Evolutionary conservation across 1,139 yeast species (phyloP).

Genomic region (Blastobotrys illinoisensis): DNA sequence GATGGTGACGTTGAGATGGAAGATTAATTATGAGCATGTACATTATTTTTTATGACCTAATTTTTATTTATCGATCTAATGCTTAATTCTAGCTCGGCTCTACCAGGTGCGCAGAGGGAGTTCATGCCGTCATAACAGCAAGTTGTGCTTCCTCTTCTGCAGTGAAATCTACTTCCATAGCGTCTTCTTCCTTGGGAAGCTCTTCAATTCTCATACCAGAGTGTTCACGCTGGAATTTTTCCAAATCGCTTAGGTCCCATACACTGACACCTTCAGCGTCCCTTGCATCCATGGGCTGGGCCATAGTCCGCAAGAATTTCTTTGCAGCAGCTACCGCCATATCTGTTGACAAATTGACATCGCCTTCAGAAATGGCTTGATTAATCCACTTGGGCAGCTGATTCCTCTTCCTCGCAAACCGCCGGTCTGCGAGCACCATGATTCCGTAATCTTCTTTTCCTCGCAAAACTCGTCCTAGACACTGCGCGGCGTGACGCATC

Average conservation of each 20-base stretch:
- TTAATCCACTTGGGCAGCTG: conserved; percentile 97
- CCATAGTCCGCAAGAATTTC: conserved; percentile 84
- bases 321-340: conserved; percentile 96
- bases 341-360: conserved; percentile 86
- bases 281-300: conserved; percentile 86
- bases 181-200: conserved; percentile 6
- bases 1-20: conserved; percentile 24
- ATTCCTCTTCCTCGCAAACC: conserved; percentile 77
- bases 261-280: conserved; percentile 95
- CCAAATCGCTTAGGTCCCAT: conserved; percentile 75
- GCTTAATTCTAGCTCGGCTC: background rate
- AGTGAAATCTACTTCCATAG: conserved; percentile 13
- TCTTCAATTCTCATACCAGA: conserved; percentile 1
- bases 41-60: background rate
- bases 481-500: conserved; percentile 99
- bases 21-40: conserved; percentile 5
- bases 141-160: conserved; percentile 10
- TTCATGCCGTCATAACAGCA: background rate
- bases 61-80: background rate
- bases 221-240: conserved; percentile 54
- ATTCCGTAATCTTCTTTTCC: conserved; percentile 98
- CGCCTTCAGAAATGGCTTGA: conserved; percentile 88
- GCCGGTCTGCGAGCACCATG: conserved; percentile 93
- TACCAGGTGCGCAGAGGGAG: background rate
- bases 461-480: conserved; percentile 91